Percentiles rank a stretch among this genome's conserved stretches.
These are phyloP conservation scores for Cadophora malorum DNA, from an alignment of 2,329 filamentous ascomycete species.

Conservation along the genomic window DNA sequence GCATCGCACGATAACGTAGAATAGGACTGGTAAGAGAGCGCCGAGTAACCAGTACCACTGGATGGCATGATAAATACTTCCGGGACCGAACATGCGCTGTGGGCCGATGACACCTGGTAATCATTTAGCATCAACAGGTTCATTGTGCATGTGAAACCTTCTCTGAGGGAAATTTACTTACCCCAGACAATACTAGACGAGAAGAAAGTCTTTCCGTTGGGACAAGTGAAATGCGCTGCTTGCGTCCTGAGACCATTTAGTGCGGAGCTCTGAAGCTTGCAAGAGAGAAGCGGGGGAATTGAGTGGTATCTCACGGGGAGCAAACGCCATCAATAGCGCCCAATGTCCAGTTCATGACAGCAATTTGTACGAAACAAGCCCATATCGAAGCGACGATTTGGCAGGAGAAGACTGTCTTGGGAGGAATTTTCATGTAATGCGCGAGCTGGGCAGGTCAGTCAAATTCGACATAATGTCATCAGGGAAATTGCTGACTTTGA, in stretches of 20 bases:
- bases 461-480: background rate
- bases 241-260: conserved; percentile 47
- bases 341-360: conserved; percentile 66
- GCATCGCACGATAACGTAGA: conserved; percentile 60
- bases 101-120: conserved; percentile 69
- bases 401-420: conserved; percentile 47
- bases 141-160: background rate
- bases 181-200: conserved; percentile 71
- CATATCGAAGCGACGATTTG: conserved; percentile 57
- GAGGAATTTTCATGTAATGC: conserved; percentile 62
- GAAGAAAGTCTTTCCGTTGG: conserved; percentile 67
- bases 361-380: conserved; percentile 58
- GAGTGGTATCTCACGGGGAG: conserved; percentile 46
- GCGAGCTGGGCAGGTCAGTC: conserved; percentile 51
- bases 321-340: conserved; percentile 69
- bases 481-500: conserved; percentile 22
- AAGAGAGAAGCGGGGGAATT: background rate
- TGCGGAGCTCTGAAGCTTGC: background rate
- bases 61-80: conserved; percentile 66
- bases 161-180: conserved; percentile 67
- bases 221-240: conserved; percentile 63
- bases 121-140: background rate
- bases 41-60: conserved; percentile 78
- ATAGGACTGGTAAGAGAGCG: conserved; percentile 65
- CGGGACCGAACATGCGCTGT: conserved; percentile 70